A percentile compares a stretch with the other conserved stretches of the same genome.
Conservation (phyloP, 2,329 filamentous ascomycete genomes). For the Paraconiothyrium brasiliense region DNA sequence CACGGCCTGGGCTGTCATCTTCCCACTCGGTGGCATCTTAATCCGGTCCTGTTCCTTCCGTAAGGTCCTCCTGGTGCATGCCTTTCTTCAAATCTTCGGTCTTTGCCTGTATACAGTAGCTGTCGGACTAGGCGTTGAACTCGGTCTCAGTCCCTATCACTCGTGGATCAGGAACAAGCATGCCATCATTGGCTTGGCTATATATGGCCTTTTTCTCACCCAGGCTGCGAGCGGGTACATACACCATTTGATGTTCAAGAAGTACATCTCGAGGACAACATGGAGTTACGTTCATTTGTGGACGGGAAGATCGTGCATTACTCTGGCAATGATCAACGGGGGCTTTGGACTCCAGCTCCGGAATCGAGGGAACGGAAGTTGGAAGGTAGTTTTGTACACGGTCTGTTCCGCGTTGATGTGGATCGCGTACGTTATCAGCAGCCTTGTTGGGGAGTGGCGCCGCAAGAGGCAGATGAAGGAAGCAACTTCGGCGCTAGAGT, state of each 20-base stretch:
- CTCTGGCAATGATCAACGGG: slow-evolving; percentile 64
- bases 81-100: slow-evolving; percentile 58
- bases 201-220: slow-evolving; percentile 62
- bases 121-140: slow-evolving; percentile 61
- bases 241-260: slow-evolving; percentile 62
- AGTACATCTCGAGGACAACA: slow-evolving; percentile 53
- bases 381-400: slow-evolving; percentile 6
- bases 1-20: slow-evolving; percentile 56
- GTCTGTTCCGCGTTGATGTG: slow-evolving; percentile 8
- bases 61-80: slow-evolving; percentile 55
- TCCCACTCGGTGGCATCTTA: slow-evolving; percentile 55
- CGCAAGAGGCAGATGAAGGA: not conserved
- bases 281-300: slow-evolving; percentile 63
- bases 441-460: slow-evolving; percentile 5
- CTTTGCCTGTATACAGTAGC: slow-evolving; percentile 60
- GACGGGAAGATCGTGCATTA: slow-evolving; percentile 61
- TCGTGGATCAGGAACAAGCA: slow-evolving; percentile 54
- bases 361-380: not conserved
- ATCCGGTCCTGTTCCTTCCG: slow-evolving; percentile 53
- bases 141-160: slow-evolving; percentile 51
- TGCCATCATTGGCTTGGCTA: slow-evolving; percentile 62
- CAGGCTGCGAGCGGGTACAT: slow-evolving; percentile 62
- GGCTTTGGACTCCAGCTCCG: slow-evolving; percentile 58
- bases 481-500: not conserved
- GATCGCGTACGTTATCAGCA: not conserved